phyloP scores from a whole-genome alignment of 257 asterid genomes.

The Rubia yunnanensis region DNA sequence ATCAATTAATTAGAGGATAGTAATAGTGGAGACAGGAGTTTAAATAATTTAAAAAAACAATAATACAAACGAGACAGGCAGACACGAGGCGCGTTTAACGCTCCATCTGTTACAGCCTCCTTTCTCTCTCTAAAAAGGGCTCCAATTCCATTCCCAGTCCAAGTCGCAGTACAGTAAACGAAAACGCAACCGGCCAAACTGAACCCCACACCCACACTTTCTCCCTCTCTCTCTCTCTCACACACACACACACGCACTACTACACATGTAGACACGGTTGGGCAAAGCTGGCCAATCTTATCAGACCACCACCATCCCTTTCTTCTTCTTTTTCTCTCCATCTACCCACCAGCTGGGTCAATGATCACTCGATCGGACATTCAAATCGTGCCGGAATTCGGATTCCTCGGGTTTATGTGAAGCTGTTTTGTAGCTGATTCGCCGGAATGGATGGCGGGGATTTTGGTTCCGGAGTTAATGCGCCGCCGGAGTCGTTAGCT shows the following conservation, averaged over 20 bases:
- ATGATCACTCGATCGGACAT: conserved; percentile 18
- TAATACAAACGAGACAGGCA: neutral
- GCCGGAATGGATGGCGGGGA: conserved; percentile 19
- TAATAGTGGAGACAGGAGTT: neutral
- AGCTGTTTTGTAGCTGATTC: neutral
- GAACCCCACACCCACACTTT: neutral
- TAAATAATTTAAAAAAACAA: too few relatives aligned
- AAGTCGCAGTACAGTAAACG: conserved; percentile 2
- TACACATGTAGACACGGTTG: conserved; percentile 11
- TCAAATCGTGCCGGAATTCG: neutral
- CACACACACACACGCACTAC: conserved; percentile 3
- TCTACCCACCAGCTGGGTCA: conserved; percentile 19
- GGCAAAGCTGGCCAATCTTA: conserved; percentile 20
- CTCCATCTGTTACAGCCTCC: neutral
- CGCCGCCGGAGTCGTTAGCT: conserved; percentile 19
- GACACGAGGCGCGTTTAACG: conserved; percentile 19
- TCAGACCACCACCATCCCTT: conserved; percentile 13
- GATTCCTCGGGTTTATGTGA: conserved; percentile 18
- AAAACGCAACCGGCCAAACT: neutral
- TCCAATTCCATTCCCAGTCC: conserved; percentile 4
- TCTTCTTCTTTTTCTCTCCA: conserved; percentile 10
- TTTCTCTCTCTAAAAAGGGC: neutral
- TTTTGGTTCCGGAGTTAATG: conserved; percentile 13
- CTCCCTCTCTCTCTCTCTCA: conserved; percentile 4
- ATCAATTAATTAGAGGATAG: too few relatives aligned